A percentile compares a stretch with the other conserved stretches of the same genome.
These are phyloP conservation scores for Dryadomyces quercus-mongolicae DNA, from an alignment of 2,329 filamentous ascomycete species.

Conservation along the genomic window DNA sequence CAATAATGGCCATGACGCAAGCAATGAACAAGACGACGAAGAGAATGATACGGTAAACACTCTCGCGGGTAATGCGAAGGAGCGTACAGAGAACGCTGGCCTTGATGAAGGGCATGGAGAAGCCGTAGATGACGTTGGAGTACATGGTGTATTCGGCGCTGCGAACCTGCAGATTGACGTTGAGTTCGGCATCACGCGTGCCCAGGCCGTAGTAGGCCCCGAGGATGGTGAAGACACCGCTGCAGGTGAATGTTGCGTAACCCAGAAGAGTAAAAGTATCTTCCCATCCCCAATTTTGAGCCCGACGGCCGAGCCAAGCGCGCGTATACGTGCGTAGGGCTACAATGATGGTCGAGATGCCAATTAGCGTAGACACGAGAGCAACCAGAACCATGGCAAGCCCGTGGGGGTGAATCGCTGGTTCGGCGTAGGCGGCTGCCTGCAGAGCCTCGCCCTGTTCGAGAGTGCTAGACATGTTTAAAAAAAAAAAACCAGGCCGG, in stretches of 20 bases:
- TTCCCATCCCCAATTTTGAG: slow-evolving; percentile 2
- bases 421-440: slow-evolving; percentile 6
- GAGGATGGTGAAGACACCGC: slow-evolving; percentile 2
- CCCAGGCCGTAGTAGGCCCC: slow-evolving; percentile 9
- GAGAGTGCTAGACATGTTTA: neutral
- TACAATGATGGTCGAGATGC: slow-evolving; percentile 4
- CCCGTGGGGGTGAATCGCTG: slow-evolving; percentile 4
- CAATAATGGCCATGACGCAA: slow-evolving; percentile 8
- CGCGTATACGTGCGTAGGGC: slow-evolving; percentile 3
- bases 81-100: slow-evolving; percentile 10
- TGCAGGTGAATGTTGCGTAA: slow-evolving; percentile 4
- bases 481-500: neutral
- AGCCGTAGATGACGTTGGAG: slow-evolving; percentile 10
- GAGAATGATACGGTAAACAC: slow-evolving; percentile 4
- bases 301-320: neutral
- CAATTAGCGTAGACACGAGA: neutral
- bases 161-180: slow-evolving; percentile 4
- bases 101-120: slow-evolving; percentile 12
- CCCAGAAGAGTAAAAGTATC: slow-evolving; percentile 2
- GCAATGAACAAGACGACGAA: slow-evolving; percentile 7
- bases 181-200: slow-evolving; percentile 6
- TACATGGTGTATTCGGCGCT: slow-evolving; percentile 9
- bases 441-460: neutral
- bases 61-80: slow-evolving; percentile 7
- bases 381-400: slow-evolving; percentile 2